Percentiles rank a stretch among this genome's conserved stretches.
Conservation (phyloP, 805 yeast species). For the Candida cerambycidarum region DNA sequence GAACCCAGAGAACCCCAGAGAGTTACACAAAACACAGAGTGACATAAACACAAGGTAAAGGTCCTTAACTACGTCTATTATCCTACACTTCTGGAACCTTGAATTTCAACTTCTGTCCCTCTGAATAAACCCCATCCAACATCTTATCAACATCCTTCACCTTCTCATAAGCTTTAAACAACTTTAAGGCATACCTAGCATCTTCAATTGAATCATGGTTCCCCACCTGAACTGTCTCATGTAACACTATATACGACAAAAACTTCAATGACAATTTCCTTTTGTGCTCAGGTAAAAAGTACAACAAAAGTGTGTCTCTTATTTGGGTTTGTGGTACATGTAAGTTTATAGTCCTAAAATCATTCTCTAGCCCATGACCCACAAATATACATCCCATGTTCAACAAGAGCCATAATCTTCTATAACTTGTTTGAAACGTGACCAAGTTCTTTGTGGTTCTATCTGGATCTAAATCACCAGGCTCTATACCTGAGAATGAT, state of each 20-base stretch:
- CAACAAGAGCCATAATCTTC: conserved; percentile 85
- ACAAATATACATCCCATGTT: conserved; percentile 90
- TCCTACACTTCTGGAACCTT: conserved; percentile 39
- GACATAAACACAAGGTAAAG: no score
- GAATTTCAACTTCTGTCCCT: conserved; percentile 60
- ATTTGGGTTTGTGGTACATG: conserved; percentile 85
- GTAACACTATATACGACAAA: conserved; percentile 75
- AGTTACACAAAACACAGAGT: no score
- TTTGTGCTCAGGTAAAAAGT: conserved; percentile 69
- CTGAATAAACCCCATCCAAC: conserved; percentile 66
- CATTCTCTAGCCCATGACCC: conserved; percentile 91
- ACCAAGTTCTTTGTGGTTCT: conserved; percentile 70
- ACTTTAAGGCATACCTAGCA: conserved; percentile 78
- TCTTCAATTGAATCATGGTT: conserved; percentile 98
- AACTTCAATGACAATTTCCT: conserved; percentile 83
- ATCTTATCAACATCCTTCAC: conserved; percentile 58
- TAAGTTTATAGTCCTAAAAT: conserved; percentile 89
- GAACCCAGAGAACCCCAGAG: no score
- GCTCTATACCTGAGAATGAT: conserved; percentile 88
- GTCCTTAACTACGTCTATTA: no score
- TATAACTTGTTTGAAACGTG: conserved; percentile 75
- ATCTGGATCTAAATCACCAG: conserved; percentile 80
- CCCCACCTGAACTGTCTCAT: conserved; percentile 79
- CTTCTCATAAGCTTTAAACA: conserved; percentile 72
- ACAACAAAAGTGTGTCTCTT: conserved; percentile 83